These are phyloP conservation scores for Trichoderma guizhouense DNA, from an alignment of 2,329 filamentous ascomycete genomes.

Conservation along the genomic window DNA sequence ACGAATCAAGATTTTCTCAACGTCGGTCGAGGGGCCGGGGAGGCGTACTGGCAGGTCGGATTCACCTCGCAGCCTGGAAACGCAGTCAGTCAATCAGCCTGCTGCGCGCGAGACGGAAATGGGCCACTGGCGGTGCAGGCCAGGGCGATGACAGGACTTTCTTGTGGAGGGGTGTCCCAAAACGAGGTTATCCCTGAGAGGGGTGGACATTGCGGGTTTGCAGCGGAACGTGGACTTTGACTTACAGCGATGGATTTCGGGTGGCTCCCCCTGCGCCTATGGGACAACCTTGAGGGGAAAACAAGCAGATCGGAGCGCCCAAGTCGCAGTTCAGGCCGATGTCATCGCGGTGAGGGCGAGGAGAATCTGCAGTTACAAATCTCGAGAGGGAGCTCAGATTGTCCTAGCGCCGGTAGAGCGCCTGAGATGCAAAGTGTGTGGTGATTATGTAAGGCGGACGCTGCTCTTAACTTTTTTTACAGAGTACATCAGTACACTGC, in stretches of 20 bases:
- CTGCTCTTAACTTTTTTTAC: neutral
- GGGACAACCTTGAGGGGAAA: neutral
- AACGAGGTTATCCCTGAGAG: slow-evolving; percentile 18
- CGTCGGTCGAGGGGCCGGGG: neutral
- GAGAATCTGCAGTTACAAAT: slow-evolving; percentile 20
- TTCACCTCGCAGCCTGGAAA: slow-evolving; percentile 10
- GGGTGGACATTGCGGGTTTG: slow-evolving; percentile 19
- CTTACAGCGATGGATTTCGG: slow-evolving; percentile 21
- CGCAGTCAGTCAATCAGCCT: slow-evolving; percentile 3
- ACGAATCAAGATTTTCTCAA: neutral
- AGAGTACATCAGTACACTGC: neutral
- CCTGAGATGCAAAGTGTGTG: slow-evolving; percentile 22
- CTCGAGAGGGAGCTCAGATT: slow-evolving; percentile 23
- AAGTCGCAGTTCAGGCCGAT: slow-evolving; percentile 22
- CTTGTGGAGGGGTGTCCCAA: slow-evolving; percentile 19
- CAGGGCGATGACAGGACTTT: slow-evolving; percentile 11
- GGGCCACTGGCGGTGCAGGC: neutral
- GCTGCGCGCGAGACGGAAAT: slow-evolving; percentile 1
- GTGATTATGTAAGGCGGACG: slow-evolving; percentile 20
- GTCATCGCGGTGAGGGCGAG: slow-evolving; percentile 20
- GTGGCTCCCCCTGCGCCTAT: slow-evolving; percentile 13
- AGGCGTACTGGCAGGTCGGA: neutral
- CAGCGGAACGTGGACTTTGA: slow-evolving; percentile 19
- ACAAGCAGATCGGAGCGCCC: slow-evolving; percentile 10
- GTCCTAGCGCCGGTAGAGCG: slow-evolving; percentile 26